Evolutionary conservation across 2,329 filamentous ascomycete species (phyloP).

Genomic region (Tolypocladium endophyticum): DNA sequence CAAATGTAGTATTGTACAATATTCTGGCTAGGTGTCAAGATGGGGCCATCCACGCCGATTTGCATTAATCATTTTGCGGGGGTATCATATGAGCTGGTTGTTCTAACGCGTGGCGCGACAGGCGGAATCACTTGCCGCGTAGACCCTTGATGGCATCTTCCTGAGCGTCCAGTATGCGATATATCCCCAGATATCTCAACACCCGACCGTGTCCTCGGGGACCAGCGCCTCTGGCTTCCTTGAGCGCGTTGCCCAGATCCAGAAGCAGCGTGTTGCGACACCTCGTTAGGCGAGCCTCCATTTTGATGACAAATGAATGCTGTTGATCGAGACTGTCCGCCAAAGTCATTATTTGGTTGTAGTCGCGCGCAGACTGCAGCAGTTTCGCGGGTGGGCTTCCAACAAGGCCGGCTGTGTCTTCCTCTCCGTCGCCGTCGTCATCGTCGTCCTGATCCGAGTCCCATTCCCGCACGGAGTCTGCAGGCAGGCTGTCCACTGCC

Average conservation of each 20-base stretch:
- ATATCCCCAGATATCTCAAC: constrained; percentile 42
- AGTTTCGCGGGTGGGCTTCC: constrained; percentile 38
- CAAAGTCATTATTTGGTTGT: constrained; percentile 29
- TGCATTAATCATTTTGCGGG: constrained; percentile 7
- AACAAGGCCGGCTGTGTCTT: constrained; percentile 19
- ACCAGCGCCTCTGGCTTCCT: constrained; percentile 32
- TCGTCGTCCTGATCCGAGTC: constrained; percentile 27
- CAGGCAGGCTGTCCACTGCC: constrained; percentile 35
- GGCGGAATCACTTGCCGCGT: constrained; percentile 21
- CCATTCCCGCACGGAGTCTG: constrained; percentile 6
- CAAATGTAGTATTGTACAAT: constrained; percentile 26
- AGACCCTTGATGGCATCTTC: constrained; percentile 40
- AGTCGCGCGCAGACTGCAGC: constrained; percentile 33
- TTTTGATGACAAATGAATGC: constrained; percentile 38
- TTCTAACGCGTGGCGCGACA: neutral
- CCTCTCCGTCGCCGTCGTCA: constrained; percentile 26
- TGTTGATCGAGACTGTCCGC: constrained; percentile 34
- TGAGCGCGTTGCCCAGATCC: constrained; percentile 40
- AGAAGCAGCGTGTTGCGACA: constrained; percentile 48
- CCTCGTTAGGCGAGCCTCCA: constrained; percentile 38
- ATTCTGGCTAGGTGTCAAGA: constrained; percentile 16
- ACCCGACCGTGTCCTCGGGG: constrained; percentile 31
- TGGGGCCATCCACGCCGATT: neutral
- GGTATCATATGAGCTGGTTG: constrained; percentile 16
- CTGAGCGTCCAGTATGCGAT: constrained; percentile 40